Evolutionary conservation across 2,329 filamentous ascomycete species (phyloP).

Genomic region (Fusarium domesticum): DNA sequence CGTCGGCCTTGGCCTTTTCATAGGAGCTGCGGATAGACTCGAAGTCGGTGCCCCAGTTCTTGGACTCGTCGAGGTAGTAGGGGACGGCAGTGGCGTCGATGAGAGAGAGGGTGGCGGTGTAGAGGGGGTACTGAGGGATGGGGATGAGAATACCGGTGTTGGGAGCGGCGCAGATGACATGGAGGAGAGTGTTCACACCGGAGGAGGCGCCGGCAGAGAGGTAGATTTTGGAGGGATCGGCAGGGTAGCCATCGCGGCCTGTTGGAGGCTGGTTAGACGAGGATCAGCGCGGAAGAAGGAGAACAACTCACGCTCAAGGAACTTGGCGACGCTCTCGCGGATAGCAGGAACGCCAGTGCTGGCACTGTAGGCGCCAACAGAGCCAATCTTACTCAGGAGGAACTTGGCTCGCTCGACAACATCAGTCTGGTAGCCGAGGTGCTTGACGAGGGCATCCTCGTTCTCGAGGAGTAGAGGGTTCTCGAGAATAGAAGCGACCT

Average conservation of each 20-base stretch:
- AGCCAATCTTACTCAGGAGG: constrained; percentile 79
- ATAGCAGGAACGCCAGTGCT: constrained; percentile 86
- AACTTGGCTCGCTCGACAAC: constrained; percentile 79
- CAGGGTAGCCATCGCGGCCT: constrained; percentile 84
- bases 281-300: not conserved
- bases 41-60: constrained; percentile 84
- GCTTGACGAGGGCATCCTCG: constrained; percentile 70
- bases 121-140: constrained; percentile 96
- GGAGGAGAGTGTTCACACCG: constrained; percentile 89
- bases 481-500: constrained; percentile 90
- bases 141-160: constrained; percentile 85
- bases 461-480: constrained; percentile 83
- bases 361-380: constrained; percentile 94
- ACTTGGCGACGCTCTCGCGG: constrained; percentile 84
- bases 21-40: constrained; percentile 71
- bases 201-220: constrained; percentile 88
- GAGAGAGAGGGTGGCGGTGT: constrained; percentile 86
- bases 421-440: constrained; percentile 84
- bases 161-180: constrained; percentile 77
- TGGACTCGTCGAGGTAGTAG: constrained; percentile 86
- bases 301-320: constrained; percentile 71
- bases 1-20: constrained; percentile 69
- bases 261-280: constrained; percentile 1
- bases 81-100: constrained; percentile 85
- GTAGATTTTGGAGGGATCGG: constrained; percentile 79